Evolutionary conservation across 257 asterid genomes (phyloP).

Genomic region (Penstemon eatonii): DNA sequence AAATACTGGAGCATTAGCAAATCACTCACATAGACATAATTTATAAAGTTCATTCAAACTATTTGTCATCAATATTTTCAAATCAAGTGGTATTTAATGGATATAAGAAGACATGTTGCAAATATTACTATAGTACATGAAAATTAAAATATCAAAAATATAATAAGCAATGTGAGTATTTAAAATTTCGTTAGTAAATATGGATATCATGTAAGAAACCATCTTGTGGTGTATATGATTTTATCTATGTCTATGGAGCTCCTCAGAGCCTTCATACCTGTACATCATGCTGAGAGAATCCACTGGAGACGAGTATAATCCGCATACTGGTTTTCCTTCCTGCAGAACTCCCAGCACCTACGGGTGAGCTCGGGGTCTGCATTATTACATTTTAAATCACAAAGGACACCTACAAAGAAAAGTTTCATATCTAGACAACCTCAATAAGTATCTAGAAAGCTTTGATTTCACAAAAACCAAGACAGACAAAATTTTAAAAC

Average conservation of each 20-base stretch:
- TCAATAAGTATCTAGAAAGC: conserved; percentile 8
- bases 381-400: conserved; percentile 58
- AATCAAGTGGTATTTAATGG: not conserved
- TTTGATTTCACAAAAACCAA: not conserved
- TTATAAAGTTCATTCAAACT: not conserved
- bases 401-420: conserved; percentile 48
- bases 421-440: conserved; percentile 32
- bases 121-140: no score
- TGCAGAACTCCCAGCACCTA: conserved; percentile 57
- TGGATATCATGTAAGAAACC: not conserved
- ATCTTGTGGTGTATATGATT: not conserved
- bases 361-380: conserved; percentile 95
- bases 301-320: conserved; percentile 68
- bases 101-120: no score
- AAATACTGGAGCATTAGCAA: no score
- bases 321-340: conserved; percentile 73
- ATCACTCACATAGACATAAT: not conserved
- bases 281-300: conserved; percentile 48
- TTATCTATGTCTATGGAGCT: not conserved
- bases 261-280: conserved; percentile 42
- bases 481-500: no score
- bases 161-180: not conserved
- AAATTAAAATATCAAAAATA: no score
- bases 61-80: not conserved
- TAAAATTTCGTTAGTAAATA: not conserved